Evolutionary conservation across 2,329 filamentous ascomycete genomes (phyloP).

Genomic region (Calonectria hongkongensis): DNA sequence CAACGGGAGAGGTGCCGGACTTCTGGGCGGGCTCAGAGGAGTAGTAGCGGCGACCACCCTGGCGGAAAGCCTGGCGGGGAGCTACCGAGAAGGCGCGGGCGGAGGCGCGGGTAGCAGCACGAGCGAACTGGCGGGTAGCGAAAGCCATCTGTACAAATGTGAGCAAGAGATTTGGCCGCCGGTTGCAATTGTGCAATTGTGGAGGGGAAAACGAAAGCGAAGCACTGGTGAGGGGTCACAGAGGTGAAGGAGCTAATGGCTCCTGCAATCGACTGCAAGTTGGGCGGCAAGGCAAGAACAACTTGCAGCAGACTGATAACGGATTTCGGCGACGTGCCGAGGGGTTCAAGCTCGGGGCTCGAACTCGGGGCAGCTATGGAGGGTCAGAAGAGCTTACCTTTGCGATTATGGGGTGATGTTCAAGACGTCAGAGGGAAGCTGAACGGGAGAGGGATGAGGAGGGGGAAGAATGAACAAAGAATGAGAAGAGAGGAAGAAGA

Average conservation of each 20-base stretch:
- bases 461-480: slow-evolving; percentile 26
- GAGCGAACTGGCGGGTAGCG: slow-evolving; percentile 73
- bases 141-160: slow-evolving; percentile 59
- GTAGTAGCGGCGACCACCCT: slow-evolving; percentile 86
- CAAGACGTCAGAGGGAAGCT: slow-evolving; percentile 36
- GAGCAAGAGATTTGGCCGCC: slow-evolving; percentile 30
- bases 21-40: slow-evolving; percentile 79
- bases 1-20: slow-evolving; percentile 68
- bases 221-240: not conserved
- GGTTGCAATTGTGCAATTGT: not conserved
- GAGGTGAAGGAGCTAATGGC: not conserved
- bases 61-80: slow-evolving; percentile 82
- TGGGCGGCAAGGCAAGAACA: not conserved
- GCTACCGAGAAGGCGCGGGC: slow-evolving; percentile 74
- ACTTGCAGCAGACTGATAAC: slow-evolving; percentile 11
- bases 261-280: slow-evolving; percentile 14
- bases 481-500: slow-evolving; percentile 14
- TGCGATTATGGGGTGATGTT: slow-evolving; percentile 33
- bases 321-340: slow-evolving; percentile 17
- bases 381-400: slow-evolving; percentile 46
- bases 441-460: slow-evolving; percentile 35
- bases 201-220: not conserved
- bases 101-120: slow-evolving; percentile 75
- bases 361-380: slow-evolving; percentile 2
- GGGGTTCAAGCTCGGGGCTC: slow-evolving; percentile 10